Base-by-base conservation (phyloP, 1,139 yeast species). In the Lodderomyces parapsilosis region DNA sequence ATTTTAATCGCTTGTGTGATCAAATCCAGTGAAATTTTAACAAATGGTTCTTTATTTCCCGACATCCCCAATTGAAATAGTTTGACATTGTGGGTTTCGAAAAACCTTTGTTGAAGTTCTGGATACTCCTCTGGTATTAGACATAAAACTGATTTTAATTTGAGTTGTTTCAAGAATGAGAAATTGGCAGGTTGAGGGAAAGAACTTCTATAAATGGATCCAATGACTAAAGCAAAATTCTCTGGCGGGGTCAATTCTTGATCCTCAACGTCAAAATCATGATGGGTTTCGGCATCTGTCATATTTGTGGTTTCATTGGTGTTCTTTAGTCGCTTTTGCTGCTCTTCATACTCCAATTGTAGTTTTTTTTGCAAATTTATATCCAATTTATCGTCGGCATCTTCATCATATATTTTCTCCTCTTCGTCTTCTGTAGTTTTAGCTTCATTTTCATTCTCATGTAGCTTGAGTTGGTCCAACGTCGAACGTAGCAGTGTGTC, bases 1-100 rank as follows among this genome's bases (percentile, higher is more conserved):
- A 90, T 83, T 55, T 85, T 83, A 48, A 91, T 70, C 0, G 98
- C 97, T 48, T 81, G 80, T 0, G 94, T 86, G 38, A 93, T 81
- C 37, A 86, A 70, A 33, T 81, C 84, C 23, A 86, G 83, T 34
- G 94, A 84, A 43, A 93, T 79, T 53, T 86, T 86, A 30, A 88
- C 96, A 69, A 89, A 89, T 13, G 96, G 96, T 60, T 90, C 97
- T 60, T 93, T 93, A 61, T 93, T 93, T 6, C 99, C 99, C 20
- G 95, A 84, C 83, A 93, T 80, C 2, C 97, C 97, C 36, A 91
- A 81, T 62, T 90, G 98, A 57, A 84, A 88, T 38, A 91, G 69
- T 52, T 76, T 66, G 41, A 93, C 89, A 19, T 74, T 74, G 40
- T 89, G 74, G 34, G 72, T 67, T 36, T 73, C 59, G 44, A 88